Conservation (phyloP, 768 basidiomycete species). For the Boletus sensibilis region DNA sequence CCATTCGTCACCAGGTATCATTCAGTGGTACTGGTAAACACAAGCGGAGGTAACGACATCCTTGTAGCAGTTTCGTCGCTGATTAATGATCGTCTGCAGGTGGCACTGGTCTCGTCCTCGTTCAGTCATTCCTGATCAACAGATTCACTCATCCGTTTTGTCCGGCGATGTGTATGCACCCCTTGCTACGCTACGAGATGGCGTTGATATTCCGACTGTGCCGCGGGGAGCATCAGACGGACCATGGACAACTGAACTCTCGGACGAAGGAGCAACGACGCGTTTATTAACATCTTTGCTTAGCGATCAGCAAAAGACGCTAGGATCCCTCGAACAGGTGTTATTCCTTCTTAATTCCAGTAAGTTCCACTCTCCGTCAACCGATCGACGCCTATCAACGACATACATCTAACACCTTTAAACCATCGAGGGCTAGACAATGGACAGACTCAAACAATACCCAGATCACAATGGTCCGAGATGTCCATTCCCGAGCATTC, state of each 20-base stretch:
- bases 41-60: neutral
- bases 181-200: neutral
- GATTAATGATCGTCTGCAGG: neutral
- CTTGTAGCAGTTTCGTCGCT: neutral
- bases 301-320: neutral
- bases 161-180: neutral
- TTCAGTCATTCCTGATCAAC: constrained; percentile 3
- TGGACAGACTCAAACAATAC: neutral
- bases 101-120: constrained; percentile 1
- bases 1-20: constrained; percentile 6
- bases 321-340: neutral
- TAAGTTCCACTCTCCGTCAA: neutral
- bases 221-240: neutral
- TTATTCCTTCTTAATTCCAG: constrained; percentile 5
- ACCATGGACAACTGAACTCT: neutral
- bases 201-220: neutral
- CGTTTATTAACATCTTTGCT: neutral
- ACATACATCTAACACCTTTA: neutral
- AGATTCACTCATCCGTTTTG: neutral
- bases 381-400: neutral
- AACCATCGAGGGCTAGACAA: neutral
- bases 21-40: constrained; percentile 11
- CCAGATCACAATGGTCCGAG: neutral
- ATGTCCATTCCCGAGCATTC: too few species aligned
- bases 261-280: neutral